Evolutionary conservation across 2,329 filamentous ascomycete species (phyloP).

Genomic region (Colletotrichum sp.): DNA sequence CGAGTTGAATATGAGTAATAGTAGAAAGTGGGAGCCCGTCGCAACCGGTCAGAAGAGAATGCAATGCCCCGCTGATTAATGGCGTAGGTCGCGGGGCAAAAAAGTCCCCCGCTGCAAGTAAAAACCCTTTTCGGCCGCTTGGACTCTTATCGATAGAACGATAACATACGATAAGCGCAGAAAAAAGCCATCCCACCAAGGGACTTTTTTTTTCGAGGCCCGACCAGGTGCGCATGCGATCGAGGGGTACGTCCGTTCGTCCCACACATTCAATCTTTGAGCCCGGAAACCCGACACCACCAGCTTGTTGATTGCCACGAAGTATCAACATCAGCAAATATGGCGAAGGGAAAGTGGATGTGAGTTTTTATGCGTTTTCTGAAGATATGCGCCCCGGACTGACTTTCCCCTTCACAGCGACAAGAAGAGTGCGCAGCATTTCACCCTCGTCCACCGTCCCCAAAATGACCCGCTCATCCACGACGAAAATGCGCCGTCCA

Average conservation of each 20-base stretch:
- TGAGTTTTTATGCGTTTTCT: conserved; percentile 27
- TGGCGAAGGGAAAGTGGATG: conserved; percentile 80
- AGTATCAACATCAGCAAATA: conserved; percentile 38
- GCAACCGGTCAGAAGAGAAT: conserved; percentile 19
- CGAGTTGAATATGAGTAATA: conserved; percentile 18
- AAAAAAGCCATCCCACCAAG: background rate
- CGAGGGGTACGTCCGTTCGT: background rate
- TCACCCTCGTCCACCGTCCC: conserved; percentile 91
- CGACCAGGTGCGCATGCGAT: background rate
- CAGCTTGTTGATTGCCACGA: background rate
- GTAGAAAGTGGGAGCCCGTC: conserved; percentile 14
- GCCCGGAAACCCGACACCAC: background rate
- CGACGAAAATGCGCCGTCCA: conserved; percentile 85
- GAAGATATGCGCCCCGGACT: background rate
- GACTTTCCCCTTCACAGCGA: conserved; percentile 51
- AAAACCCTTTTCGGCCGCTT: conserved; percentile 1
- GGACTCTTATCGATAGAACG: conserved; percentile 22
- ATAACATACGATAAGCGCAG: conserved; percentile 18
- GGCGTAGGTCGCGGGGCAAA: conserved; percentile 27
- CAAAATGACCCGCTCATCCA: conserved; percentile 98
- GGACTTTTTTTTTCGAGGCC: background rate
- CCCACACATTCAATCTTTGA: background rate
- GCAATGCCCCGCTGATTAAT: conserved; percentile 27
- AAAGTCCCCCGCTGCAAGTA: conserved; percentile 12
- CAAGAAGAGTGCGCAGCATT: conserved; percentile 93